Evolutionary conservation across 1,139 yeast species (phyloP), one percentile per base, ranked within the genome.

Genomic region (Sugiyamaella novakii): DNA sequence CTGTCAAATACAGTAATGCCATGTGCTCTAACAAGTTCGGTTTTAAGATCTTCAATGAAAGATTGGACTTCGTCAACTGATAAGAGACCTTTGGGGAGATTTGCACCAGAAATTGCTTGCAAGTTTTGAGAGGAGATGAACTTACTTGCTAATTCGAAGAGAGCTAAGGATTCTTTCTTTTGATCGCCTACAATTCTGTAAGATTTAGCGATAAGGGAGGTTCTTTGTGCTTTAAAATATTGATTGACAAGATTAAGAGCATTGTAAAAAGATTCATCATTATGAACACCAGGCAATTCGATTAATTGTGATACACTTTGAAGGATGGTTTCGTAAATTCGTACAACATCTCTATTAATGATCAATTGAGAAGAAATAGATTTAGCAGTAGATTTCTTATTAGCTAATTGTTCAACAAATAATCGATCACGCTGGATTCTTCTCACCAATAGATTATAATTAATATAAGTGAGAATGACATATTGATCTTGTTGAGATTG

Each of bases 211-310:
- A 84, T 65, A 21, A 72, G 64, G 17, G 68, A 61, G 10, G 73
- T 63, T 59, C 81, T 79, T 52, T 68, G 59, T 30, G 77, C 69
- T 15, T 62, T 58, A 62, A 73, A 83, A 58, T 70, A 84, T n/a
- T 62, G 60, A 29, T 69, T 70, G 59, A 84, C 67, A 14, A 74
- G 63, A 17, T 74, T 77, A 49, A 89, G 71, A 10, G 86, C 78
- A 14, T 70, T 67, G 54, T 71, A 65, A 49, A 91, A 73, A 28
- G 78, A 83, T 49, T 86, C 94, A 62, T 88, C 96, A 51, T 87
- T 86, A 62, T 84, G 82, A 18, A 91, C 95, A 74, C 98, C 98
- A 0, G 97, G 96, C 47, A 91, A 75, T 54, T 87, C 95, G 61
- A 78, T 74, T 43, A 88, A 68, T 57, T 84, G 84, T 5, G 69